phyloP scores from a whole-genome alignment of 2,329 filamentous ascomycete genomes.

The Gliomastix tumulicola region DNA sequence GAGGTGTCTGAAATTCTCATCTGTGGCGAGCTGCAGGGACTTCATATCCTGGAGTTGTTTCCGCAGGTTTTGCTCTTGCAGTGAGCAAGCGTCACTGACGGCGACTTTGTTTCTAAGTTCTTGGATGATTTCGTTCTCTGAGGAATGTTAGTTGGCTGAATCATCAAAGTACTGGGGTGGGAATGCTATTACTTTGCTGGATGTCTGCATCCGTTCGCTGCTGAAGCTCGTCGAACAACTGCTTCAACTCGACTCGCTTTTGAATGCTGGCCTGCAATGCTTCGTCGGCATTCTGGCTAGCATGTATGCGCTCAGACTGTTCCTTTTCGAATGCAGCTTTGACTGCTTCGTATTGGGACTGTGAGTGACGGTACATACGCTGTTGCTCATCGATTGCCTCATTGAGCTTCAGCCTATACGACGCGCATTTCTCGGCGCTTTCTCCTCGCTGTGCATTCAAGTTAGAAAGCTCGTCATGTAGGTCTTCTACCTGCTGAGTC shows the following conservation, averaged over 20 bases:
- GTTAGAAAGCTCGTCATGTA: constrained; percentile 14
- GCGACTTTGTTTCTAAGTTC: background rate
- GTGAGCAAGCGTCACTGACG: too few species aligned
- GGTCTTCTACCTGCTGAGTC: constrained; percentile 15
- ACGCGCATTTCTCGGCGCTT: constrained; percentile 23
- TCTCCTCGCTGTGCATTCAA: constrained; percentile 11
- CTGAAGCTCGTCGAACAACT: constrained; percentile 18
- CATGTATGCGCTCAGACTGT: too few species aligned
- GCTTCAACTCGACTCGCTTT: constrained; percentile 22
- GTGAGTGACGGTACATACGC: constrained; percentile 26
- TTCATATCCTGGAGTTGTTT: too few species aligned
- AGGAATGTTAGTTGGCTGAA: background rate
- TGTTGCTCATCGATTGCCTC: constrained; percentile 39
- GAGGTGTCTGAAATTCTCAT: too few species aligned
- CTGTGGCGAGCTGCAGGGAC: too few species aligned
- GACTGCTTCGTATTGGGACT: too few species aligned
- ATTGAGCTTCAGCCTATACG: constrained; percentile 32
- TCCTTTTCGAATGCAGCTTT: too few species aligned
- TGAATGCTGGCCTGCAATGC: constrained; percentile 17
- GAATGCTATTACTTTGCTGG: constrained; percentile 12
- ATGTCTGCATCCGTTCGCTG: constrained; percentile 11
- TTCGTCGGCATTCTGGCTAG: too few species aligned
- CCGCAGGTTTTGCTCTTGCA: too few species aligned
- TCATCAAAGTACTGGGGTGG: background rate
- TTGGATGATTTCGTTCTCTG: constrained; percentile 5